These are phyloP conservation scores for Castanea sativa DNA, from an alignment of 306 rosid genomes.

Conservation along the genomic window DNA sequence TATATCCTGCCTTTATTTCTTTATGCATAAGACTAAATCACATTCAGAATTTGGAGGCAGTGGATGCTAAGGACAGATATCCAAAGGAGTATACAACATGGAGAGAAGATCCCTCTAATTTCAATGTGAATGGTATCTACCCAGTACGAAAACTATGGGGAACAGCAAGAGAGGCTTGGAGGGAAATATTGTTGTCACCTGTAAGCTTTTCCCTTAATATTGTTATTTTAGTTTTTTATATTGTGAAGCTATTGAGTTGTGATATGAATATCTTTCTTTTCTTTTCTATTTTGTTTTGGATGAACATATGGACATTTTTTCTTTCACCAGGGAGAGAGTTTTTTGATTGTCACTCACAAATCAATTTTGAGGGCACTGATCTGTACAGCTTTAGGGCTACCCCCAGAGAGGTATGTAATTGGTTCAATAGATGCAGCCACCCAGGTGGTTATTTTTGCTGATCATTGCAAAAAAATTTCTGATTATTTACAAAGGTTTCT, in stretches of 20 bases:
- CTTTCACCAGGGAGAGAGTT: slow-evolving; percentile 58
- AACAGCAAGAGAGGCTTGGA: slow-evolving; percentile 71
- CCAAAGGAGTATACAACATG: slow-evolving; percentile 55
- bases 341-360: slow-evolving; percentile 72
- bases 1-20: slow-evolving; percentile 11
- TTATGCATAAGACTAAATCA: slow-evolving; percentile 42
- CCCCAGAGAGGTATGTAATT: slow-evolving; percentile 56
- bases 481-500: slow-evolving; percentile 6
- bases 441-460: neutral
- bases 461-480: slow-evolving; percentile 7
- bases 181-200: slow-evolving; percentile 61
- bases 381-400: slow-evolving; percentile 74
- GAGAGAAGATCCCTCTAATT: slow-evolving; percentile 83
- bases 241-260: neutral
- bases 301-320: neutral
- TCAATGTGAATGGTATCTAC: slow-evolving; percentile 52
- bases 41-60: slow-evolving; percentile 59
- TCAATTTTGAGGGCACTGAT: slow-evolving; percentile 73
- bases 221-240: neutral
- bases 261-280: neutral
- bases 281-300: too few species aligned
- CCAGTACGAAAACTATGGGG: slow-evolving; percentile 65
- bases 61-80: slow-evolving; percentile 45
- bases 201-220: slow-evolving; percentile 36
- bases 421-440: slow-evolving; percentile 1